A percentile compares a stretch with the other conserved stretches of the same genome.
Conservation (phyloP, 2,329 filamentous ascomycete species). For the Ilyonectria sp. region DNA sequence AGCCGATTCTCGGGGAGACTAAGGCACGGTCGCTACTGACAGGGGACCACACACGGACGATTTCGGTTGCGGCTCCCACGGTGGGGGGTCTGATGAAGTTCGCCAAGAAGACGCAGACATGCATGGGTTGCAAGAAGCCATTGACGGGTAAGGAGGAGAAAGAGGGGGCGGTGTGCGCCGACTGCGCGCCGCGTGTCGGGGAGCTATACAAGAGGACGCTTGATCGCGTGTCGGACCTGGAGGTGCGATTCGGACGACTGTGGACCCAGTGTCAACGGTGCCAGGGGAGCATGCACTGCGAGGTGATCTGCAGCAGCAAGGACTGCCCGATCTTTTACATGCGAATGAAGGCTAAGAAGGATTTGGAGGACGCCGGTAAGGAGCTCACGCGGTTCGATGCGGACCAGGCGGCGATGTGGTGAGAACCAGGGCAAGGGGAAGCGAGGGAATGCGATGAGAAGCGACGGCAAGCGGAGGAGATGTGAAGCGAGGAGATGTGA, state of each 20-base stretch:
- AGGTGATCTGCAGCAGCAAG: constrained; percentile 96
- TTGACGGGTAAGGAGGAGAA: constrained; percentile 84
- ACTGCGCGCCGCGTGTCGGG: constrained; percentile 87
- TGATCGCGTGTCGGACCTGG: constrained; percentile 89
- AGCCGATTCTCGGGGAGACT: constrained; percentile 95
- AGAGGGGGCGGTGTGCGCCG: constrained; percentile 87
- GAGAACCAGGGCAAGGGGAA: constrained; percentile 35
- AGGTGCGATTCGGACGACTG: constrained; percentile 90
- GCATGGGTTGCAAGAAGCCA: constrained; percentile 99
- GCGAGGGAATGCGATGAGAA: constrained; percentile 10
- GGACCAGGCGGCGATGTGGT: constrained; percentile 80
- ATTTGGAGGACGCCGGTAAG: constrained; percentile 94
- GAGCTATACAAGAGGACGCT: constrained; percentile 96
- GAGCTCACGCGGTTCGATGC: constrained; percentile 92
- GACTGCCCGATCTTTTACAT: constrained; percentile 99
- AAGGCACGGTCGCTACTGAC: constrained; percentile 89
- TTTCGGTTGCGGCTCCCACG: constrained; percentile 91
- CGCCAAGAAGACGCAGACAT: constrained; percentile 96
- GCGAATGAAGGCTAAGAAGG: constrained; percentile 99
- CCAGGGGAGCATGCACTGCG: constrained; percentile 97
- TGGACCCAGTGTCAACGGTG: constrained; percentile 99
- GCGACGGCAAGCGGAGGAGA: constrained; percentile 23
- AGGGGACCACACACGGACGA: constrained; percentile 94
- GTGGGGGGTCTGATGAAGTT: constrained; percentile 98
- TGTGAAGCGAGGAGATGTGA: constrained; percentile 27